Percentiles rank a stretch among this genome's conserved stretches.
Conservation (phyloP, 2,329 filamentous ascomycete genomes). For the Gaeumannomyces sp. region DNA sequence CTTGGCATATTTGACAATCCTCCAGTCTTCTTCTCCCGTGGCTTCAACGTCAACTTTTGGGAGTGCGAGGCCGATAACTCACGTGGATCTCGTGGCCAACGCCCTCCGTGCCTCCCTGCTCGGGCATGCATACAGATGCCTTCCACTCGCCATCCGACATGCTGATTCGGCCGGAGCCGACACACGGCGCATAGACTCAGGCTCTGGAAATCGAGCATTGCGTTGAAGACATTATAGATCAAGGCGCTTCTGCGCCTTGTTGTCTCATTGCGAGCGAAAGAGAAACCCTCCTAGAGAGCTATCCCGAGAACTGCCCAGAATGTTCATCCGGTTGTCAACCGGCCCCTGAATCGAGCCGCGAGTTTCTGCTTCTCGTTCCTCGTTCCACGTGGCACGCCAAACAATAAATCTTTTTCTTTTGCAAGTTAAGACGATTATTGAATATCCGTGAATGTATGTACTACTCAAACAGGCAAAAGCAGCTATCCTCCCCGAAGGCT, state of each 20-base stretch:
- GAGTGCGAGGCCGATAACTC: not conserved
- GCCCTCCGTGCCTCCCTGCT: too few relatives aligned
- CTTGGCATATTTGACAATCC: not conserved
- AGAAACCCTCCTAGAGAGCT: not conserved
- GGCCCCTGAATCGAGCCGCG: not conserved
- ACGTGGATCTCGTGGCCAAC: not conserved
- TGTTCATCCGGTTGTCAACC: not conserved
- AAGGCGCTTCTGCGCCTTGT: not conserved
- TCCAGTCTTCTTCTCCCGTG: not conserved
- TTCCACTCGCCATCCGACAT: not conserved
- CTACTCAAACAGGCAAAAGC: not conserved
- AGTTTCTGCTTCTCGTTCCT: not conserved
- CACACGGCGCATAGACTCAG: too few relatives aligned
- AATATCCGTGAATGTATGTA: too few relatives aligned
- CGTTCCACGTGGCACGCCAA: not conserved
- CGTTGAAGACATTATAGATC: not conserved
- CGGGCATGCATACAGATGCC: too few relatives aligned
- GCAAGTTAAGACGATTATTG: not conserved
- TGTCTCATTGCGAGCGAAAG: not conserved
- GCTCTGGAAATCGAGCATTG: not conserved
- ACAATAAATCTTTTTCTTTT: not conserved
- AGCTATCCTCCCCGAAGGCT: not conserved
- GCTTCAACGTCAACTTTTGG: too few relatives aligned
- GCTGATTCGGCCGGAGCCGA: not conserved
- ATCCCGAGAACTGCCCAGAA: not conserved